A percentile compares a stretch with the other conserved stretches of the same genome.
Evolutionary conservation across 2,329 filamentous ascomycete species (phyloP).

Genomic region (Sporothrix pallida): DNA sequence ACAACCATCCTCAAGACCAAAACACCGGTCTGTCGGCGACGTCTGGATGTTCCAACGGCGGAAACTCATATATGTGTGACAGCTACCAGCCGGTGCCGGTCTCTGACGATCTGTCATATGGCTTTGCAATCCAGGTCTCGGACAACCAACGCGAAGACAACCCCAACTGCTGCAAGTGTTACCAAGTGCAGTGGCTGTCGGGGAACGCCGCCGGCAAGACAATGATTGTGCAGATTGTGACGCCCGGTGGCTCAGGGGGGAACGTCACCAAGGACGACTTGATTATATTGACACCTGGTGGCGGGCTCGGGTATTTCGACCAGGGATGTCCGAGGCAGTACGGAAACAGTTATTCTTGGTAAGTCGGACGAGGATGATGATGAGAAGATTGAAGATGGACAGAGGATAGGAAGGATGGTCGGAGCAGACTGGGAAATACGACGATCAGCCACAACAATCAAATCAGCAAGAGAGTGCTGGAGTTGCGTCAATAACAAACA

Average conservation of each 20-base stretch:
- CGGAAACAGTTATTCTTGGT: not conserved
- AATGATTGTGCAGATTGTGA: constrained; percentile 30
- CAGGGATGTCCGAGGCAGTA: not conserved
- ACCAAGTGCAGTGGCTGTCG: constrained; percentile 38
- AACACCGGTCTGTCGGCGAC: not conserved
- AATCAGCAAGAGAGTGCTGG: not conserved
- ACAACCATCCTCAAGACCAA: not conserved
- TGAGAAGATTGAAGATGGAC: not conserved
- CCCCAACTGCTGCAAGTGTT: constrained; percentile 41
- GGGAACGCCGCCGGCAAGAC: constrained; percentile 38
- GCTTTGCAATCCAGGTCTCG: constrained; percentile 39
- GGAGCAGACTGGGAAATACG: not conserved
- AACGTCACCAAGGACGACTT: not conserved
- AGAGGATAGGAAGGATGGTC: too few species aligned
- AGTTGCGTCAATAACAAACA: too few species aligned
- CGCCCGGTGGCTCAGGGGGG: not conserved
- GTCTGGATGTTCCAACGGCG: not conserved
- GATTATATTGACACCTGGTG: not conserved
- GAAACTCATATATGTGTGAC: not conserved
- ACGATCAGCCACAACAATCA: not conserved
- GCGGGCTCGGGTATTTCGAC: not conserved
- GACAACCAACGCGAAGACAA: constrained; percentile 37
- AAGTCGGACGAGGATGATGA: not conserved
- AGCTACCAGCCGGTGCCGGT: constrained; percentile 30
- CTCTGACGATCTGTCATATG: constrained; percentile 38